Percentiles rank a stretch among this genome's conserved stretches.
Conservation (phyloP, 1,284 basidiomycete genomes). For the Exobasidium rhododendri region DNA sequence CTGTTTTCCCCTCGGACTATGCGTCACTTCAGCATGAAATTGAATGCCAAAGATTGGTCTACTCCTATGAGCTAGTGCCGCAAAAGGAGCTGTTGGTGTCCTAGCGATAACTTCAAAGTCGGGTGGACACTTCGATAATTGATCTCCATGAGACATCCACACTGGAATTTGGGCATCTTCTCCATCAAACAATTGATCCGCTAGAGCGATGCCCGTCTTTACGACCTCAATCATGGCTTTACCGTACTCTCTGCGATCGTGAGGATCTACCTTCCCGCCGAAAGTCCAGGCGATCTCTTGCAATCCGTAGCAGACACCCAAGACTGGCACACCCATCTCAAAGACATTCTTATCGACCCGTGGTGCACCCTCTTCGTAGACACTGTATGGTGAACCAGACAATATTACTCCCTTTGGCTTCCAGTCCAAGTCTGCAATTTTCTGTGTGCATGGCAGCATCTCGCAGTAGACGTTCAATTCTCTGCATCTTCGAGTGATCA, state of each 20-base stretch:
- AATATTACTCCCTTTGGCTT: conserved; percentile 97
- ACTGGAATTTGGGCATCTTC: conserved; percentile 79
- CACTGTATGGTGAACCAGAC: conserved; percentile 96
- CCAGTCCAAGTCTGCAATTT: conserved; percentile 83
- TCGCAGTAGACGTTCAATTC: conserved; percentile 98
- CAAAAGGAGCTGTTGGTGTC: conserved; percentile 84
- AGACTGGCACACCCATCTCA: conserved; percentile 79
- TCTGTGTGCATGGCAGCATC: conserved; percentile 93
- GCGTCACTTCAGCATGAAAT: conserved; percentile 98
- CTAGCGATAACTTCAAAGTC: conserved; percentile 84
- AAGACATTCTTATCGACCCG: conserved; percentile 96
- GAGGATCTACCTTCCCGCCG: conserved; percentile 81
- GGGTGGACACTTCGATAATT: conserved; percentile 75
- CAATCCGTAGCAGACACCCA: conserved; percentile 98
- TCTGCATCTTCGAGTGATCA: conserved; percentile 96
- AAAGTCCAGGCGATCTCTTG: conserved; percentile 93
- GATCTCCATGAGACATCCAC: conserved; percentile 99
- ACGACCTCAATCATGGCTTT: conserved; percentile 76
- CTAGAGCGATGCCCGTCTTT: conserved; percentile 63
- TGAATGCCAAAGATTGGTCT: conserved; percentile 95
- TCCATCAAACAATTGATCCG: conserved; percentile 76
- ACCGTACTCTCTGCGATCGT: conserved; percentile 92
- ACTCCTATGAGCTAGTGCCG: conserved; percentile 84
- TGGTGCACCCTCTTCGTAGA: conserved; percentile 88
- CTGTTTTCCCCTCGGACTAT: conserved; percentile 83